Base-by-base conservation (phyloP, 2,329 filamentous ascomycete genomes). In the Pyrenophora graminea region DNA sequence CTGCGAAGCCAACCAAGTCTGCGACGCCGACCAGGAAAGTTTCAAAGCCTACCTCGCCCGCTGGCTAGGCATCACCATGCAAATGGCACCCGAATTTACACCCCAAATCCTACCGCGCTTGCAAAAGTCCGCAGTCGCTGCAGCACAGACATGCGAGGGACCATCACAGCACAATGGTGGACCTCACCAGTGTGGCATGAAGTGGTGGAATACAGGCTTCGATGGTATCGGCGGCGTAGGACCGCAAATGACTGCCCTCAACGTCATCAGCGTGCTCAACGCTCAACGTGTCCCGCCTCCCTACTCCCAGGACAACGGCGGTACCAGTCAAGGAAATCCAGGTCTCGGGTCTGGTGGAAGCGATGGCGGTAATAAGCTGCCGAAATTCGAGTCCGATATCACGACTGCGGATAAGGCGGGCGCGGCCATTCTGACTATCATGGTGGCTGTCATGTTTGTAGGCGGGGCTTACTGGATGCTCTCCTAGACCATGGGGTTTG, bases 231-330 rank as follows among this genome's bases (percentile, higher is more conserved):
- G 68, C 9, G 82, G 82, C 6, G 81, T 83, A 1, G 82, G 82
- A 2, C 79, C 84, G 65, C 79, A 83, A 68, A 82, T 85, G 80
- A 78, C 76, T 41, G 82, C 80, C 0, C 72, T 85, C 6, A 80
- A 80, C 40, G 76, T 80, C 40, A 77, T 85, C 44, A 69, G 76
- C 48, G 76, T 74, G 31, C 68, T 77, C 41, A 67, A 79, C 21
- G 73, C 80, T 8, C 48, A 68, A 10, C 51, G 62, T 7, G 70
- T 76, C 0, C 55, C 64, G 4, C 72, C 74, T 6, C 79, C 79
- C 7, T 70, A 82, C 3, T 77, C 74, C 4, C 77, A 78, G 38
- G 58, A 63, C 0, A 82, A 78, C 2, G 82, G 82, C 13, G 81
- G 80, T 17, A 81, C 78, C 7, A 78, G 73, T 40, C 46, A 71